Evolutionary conservation across 164 flowering plant genomes (phyloP).

Genomic region (Piper betle): DNA sequence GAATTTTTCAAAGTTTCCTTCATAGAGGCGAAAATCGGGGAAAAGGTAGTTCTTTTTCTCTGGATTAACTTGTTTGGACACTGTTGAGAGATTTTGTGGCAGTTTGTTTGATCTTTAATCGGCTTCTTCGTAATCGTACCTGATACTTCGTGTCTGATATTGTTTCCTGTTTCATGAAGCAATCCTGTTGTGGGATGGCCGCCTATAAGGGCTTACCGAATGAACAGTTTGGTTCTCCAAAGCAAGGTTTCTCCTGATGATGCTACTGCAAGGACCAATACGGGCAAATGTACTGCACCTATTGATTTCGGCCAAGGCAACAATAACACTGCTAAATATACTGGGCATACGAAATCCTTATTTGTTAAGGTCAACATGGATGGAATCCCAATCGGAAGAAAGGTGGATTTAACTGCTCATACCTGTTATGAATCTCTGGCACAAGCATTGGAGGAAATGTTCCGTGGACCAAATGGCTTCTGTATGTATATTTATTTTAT

Average conservation of each 20-base stretch:
- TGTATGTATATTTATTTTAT: neutral
- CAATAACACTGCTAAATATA: slow-evolving; percentile 18
- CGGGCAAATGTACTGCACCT: slow-evolving; percentile 16
- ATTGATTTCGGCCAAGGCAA: slow-evolving; percentile 8
- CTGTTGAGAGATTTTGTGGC: no score
- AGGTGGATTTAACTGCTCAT: slow-evolving; percentile 69
- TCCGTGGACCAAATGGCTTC: slow-evolving; percentile 25
- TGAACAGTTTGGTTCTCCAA: slow-evolving; percentile 59
- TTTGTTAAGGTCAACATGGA: slow-evolving; percentile 96
- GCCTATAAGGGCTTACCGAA: slow-evolving; percentile 66
- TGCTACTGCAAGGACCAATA: slow-evolving; percentile 1
- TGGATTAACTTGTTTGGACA: no score
- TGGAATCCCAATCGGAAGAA: slow-evolving; percentile 80
- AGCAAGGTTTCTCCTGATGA: slow-evolving; percentile 30
- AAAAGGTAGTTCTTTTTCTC: no score
- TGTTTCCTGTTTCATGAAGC: slow-evolving; percentile 13
- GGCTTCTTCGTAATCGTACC: neutral
- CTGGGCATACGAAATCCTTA: slow-evolving; percentile 23
- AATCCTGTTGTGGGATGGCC: slow-evolving; percentile 98
- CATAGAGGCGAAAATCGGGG: no score
- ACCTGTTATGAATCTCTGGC: slow-evolving; percentile 60
- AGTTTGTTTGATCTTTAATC: no score
- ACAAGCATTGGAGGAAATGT: slow-evolving; percentile 65
- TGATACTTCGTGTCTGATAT: neutral
- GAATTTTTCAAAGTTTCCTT: no score